Evolutionary conservation across 2,329 filamentous ascomycete genomes (phyloP), one percentile per base, ranked within the genome.

Genomic region (Aspergillus puulaauensis): DNA sequence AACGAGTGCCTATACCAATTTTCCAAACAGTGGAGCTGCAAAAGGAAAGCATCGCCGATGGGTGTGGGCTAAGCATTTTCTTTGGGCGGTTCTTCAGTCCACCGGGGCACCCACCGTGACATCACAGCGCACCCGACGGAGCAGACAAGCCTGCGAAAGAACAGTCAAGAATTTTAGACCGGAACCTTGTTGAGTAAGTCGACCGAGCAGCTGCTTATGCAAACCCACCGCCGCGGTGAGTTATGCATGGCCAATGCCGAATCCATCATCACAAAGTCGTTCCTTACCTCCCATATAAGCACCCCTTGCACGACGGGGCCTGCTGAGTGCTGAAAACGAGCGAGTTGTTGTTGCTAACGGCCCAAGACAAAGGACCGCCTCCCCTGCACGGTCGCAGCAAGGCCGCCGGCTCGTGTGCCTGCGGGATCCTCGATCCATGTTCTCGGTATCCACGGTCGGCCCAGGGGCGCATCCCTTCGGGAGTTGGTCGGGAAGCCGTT

Each of bases 41-140:
- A 54, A 55, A 62, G 64, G 68, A 46, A 70, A 68, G 68, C 70
- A 68, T 71, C 68, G 68, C 69, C 66, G 59, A 15, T 68, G 56
- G 59, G 53, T 64, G 49, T 64, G 49, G 57, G 64, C 66, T 70
- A 72, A 71, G 68, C 69, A 71, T 72, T 67, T 60, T 58, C 61
- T 54, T 55, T 41, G 53, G 53, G 60, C 58, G 61, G 65, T 64
- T 62, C 65, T 31, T 15, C 21, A 56, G 45, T 51, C 60, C 62
- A 62, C 51, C 48, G 11, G 4, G 11, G 37, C 50, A 33, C 23
- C 54, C 54, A 49, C 54, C 35, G 17, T 51, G 46, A 56, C 47
- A 51, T 56, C 60, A 62, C 35, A n/a, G 21, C 48, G 43, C 39
- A 52, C 21, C 37, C 43, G 21, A 37, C 52, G 43, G 35, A 44